These are phyloP conservation scores for Apiospora hydei DNA, from an alignment of 2,329 filamentous ascomycete genomes.

Conservation along the genomic window DNA sequence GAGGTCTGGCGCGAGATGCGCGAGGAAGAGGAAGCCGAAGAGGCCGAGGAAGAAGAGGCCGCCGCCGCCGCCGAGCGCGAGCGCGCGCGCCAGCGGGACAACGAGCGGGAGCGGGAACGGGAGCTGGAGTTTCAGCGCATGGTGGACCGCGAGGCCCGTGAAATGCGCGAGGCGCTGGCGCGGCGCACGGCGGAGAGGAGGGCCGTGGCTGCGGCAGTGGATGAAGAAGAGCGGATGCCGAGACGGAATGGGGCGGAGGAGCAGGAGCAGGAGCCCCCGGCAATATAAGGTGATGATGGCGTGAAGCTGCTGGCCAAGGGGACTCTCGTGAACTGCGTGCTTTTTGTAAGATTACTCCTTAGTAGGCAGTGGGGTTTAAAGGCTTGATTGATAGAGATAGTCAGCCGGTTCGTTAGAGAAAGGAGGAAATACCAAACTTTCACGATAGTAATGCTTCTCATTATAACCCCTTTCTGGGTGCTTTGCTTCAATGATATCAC, in stretches of 20 bases:
- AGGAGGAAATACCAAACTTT: background rate
- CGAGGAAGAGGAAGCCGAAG: slow-evolving; percentile 29
- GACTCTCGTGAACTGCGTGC: background rate
- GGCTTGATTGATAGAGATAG: background rate
- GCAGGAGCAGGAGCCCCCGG: background rate
- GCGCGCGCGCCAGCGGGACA: background rate
- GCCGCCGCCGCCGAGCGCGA: background rate
- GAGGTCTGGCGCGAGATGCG: slow-evolving; percentile 52
- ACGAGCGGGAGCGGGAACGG: background rate
- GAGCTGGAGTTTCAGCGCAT: background rate
- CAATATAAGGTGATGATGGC: background rate
- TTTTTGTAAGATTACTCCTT: background rate
- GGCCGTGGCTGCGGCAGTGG: background rate
- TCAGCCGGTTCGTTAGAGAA: background rate
- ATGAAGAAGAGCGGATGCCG: background rate
- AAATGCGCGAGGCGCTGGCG: background rate
- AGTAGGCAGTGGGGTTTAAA: background rate
- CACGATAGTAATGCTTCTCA: background rate
- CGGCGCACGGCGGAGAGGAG: background rate
- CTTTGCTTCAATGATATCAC: background rate
- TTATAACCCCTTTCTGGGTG: background rate
- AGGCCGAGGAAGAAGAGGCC: background rate
- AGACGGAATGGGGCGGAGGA: background rate
- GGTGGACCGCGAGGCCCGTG: background rate
- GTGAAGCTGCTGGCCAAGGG: background rate